These are phyloP conservation scores for Rosa hybrid DNA, from an alignment of 331 rosid genomes.

Conservation along the genomic window DNA sequence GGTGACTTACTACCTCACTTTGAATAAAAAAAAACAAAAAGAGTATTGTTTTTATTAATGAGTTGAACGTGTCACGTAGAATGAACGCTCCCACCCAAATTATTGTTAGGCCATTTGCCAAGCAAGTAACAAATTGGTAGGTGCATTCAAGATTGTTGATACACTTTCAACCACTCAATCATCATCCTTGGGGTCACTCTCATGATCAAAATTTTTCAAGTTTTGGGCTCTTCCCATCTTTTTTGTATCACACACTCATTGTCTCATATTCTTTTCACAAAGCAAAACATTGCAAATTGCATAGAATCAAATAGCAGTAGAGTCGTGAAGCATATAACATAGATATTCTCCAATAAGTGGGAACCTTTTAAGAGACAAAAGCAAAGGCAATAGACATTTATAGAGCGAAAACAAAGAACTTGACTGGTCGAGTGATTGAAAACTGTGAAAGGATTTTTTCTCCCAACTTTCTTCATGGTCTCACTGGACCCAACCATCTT, in stretches of 20 bases:
- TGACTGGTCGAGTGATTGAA: constrained; percentile 29
- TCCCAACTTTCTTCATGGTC: constrained; percentile 30
- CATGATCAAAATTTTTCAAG: constrained; percentile 3
- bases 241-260: background rate
- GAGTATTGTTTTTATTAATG: too few species aligned
- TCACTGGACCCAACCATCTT: constrained; percentile 36
- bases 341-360: constrained; percentile 60
- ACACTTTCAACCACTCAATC: background rate
- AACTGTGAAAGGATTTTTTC: constrained; percentile 40
- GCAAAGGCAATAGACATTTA: constrained; percentile 24
- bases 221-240: constrained; percentile 4
- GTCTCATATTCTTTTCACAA: constrained; percentile 1
- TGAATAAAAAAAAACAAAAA: too few species aligned
- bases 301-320: constrained; percentile 27
- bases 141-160: background rate
- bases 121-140: background rate
- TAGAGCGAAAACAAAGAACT: constrained; percentile 14
- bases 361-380: constrained; percentile 48
- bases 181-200: background rate
- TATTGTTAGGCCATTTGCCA: background rate
- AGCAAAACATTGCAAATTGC: constrained; percentile 16
- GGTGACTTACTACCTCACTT: too few species aligned
- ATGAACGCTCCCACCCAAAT: background rate
- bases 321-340: constrained; percentile 20
- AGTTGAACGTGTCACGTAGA: background rate